Conservation (phyloP, 192 early-diverging fungal species). For the Rhizophagus prolifer region DNA sequence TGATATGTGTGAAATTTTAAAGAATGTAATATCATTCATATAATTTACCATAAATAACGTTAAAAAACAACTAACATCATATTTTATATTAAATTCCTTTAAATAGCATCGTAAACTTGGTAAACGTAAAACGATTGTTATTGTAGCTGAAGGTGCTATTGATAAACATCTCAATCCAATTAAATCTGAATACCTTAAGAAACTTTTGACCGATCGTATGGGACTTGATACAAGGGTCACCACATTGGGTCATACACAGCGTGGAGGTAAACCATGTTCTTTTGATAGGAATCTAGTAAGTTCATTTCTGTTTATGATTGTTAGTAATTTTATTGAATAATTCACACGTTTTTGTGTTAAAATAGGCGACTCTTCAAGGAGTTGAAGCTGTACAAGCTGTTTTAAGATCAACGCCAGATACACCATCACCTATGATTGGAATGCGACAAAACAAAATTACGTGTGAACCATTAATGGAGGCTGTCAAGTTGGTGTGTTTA, state of each 20-base stretch:
- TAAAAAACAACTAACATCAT: neutral
- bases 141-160: slow-evolving; percentile 95
- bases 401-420: slow-evolving; percentile 75
- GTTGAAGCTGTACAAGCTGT: slow-evolving; percentile 94
- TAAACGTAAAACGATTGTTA: slow-evolving; percentile 91
- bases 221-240: slow-evolving; percentile 94
- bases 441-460: slow-evolving; percentile 89
- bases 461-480: slow-evolving; percentile 84
- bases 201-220: slow-evolving; percentile 75
- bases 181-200: slow-evolving; percentile 79
- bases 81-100: slow-evolving; percentile 14
- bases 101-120: slow-evolving; percentile 71
- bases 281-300: slow-evolving; percentile 84
- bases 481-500: slow-evolving; percentile 69
- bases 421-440: slow-evolving; percentile 92
- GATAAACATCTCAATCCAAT: slow-evolving; percentile 87
- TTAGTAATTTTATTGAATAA: neutral
- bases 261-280: slow-evolving; percentile 87
- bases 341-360: slow-evolving; percentile 2
- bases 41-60: slow-evolving; percentile 2
- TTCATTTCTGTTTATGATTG: neutral
- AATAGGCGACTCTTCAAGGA: slow-evolving; percentile 86
- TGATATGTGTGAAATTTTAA: slow-evolving; percentile 81
- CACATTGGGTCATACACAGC: slow-evolving; percentile 91
- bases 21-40: slow-evolving; percentile 39